These are phyloP conservation scores for Wakefieldia striispora DNA, from an alignment of 768 basidiomycete species.

Conservation along the genomic window DNA sequence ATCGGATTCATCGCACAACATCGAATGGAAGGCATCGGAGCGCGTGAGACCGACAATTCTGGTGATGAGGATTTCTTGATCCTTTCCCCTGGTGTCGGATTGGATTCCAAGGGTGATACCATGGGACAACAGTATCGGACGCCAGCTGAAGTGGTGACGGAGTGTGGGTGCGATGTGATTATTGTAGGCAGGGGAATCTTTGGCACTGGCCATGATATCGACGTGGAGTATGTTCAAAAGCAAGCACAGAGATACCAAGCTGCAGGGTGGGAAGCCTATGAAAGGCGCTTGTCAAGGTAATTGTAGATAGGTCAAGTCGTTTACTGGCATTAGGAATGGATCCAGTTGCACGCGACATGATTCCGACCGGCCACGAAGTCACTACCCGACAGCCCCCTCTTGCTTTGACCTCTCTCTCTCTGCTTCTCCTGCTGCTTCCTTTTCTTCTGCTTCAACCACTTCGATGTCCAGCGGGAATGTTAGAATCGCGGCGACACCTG, in stretches of 20 bases:
- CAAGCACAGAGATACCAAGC: constrained; percentile 83
- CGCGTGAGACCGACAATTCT: constrained; percentile 25
- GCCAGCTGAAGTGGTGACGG: constrained; percentile 76
- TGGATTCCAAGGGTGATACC: constrained; percentile 73
- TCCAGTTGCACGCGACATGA: not conserved
- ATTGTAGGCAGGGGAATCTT: constrained; percentile 97
- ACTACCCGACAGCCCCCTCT: constrained; percentile 6
- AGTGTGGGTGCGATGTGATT: constrained; percentile 90
- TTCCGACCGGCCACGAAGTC: not conserved
- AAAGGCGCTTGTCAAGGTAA: constrained; percentile 43
- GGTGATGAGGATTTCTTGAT: constrained; percentile 80
- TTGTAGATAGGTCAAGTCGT: constrained; percentile 2
- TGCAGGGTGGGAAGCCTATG: constrained; percentile 92
- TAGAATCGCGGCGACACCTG: constrained; percentile 92
- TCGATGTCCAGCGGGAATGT: constrained; percentile 96
- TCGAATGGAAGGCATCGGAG: constrained; percentile 70
- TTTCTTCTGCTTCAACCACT: constrained; percentile 91
- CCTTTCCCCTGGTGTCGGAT: constrained; percentile 88
- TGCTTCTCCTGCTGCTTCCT: constrained; percentile 57
- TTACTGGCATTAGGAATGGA: not conserved
- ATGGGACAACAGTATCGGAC: constrained; percentile 97
- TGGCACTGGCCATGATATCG: constrained; percentile 50
- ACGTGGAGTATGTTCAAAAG: constrained; percentile 39
- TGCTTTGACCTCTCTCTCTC: constrained; percentile 15
- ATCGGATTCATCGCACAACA: constrained; percentile 94